A percentile compares a stretch with the other conserved stretches of the same genome.
Conservation (phyloP, 2,329 filamentous ascomycete species). For the Aspergillus sergii region DNA sequence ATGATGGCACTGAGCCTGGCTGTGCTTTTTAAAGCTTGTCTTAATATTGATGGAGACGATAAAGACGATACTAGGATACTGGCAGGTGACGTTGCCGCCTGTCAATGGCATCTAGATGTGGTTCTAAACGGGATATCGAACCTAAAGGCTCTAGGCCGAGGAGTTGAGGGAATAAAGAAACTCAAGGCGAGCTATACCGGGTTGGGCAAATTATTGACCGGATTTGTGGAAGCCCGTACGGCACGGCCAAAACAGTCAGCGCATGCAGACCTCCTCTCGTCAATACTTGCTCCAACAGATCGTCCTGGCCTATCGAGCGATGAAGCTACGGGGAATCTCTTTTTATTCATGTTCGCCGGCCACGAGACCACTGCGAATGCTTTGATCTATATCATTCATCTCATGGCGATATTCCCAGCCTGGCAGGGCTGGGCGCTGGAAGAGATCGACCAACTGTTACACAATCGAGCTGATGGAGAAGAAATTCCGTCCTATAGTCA, state of each 20-base stretch:
- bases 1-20: constrained; percentile 3
- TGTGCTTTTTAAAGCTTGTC: constrained; percentile 2
- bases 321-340: constrained; percentile 4
- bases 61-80: no score
- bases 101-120: neutral
- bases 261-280: neutral
- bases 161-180: neutral
- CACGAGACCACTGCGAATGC: constrained; percentile 11
- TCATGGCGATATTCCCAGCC: constrained; percentile 4
- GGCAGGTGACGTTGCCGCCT: neutral
- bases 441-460: neutral
- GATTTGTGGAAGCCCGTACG: neutral
- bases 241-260: neutral
- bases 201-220: neutral
- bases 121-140: neutral
- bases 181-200: neutral
- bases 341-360: constrained; percentile 9
- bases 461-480: no score
- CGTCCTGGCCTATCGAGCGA: neutral
- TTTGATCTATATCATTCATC: constrained; percentile 2
- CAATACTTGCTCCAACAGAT: neutral
- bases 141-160: neutral
- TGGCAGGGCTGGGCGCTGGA: constrained; percentile 8
- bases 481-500: neutral
- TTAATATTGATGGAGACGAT: neutral